Evolutionary conservation across 768 basidiomycete species (phyloP).

Genomic region (Tephrocybe sp.): DNA sequence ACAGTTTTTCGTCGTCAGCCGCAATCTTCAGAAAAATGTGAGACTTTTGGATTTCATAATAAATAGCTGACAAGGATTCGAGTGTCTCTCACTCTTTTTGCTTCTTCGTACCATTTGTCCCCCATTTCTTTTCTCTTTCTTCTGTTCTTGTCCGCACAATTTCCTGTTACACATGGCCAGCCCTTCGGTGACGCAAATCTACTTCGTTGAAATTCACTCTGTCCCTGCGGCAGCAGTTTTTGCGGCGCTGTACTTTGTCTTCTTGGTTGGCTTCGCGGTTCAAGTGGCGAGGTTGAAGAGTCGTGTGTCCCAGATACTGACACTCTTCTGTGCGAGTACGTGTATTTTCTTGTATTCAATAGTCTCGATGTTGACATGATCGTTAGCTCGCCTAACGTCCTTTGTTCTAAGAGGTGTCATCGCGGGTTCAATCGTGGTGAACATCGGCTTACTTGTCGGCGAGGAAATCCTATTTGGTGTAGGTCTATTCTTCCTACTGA

Average conservation of each 20-base stretch:
- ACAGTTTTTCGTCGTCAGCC: no score
- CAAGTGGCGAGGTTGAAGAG: slow-evolving; percentile 1
- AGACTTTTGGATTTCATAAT: no score
- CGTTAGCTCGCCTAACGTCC: slow-evolving; percentile 1
- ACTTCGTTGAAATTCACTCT: neutral
- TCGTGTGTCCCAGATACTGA: slow-evolving; percentile 1
- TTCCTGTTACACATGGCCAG: neutral
- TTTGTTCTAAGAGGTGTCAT: slow-evolving; percentile 4
- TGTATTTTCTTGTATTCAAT: neutral
- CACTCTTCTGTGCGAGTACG: slow-evolving; percentile 6
- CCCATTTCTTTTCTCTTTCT: no score
- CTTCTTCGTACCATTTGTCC: neutral
- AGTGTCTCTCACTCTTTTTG: no score
- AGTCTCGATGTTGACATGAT: neutral
- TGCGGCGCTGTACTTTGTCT: slow-evolving; percentile 3
- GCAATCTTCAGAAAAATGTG: no score
- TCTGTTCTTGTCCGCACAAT: neutral
- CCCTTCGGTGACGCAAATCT: neutral
- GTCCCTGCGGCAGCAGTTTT: slow-evolving; percentile 7
- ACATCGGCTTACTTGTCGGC: slow-evolving; percentile 6
- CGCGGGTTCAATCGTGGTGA: neutral
- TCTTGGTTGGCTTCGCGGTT: slow-evolving; percentile 1
- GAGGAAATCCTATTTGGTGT: slow-evolving; percentile 4
- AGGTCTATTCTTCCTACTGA: slow-evolving; percentile 4
- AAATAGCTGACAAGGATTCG: neutral